Conservation (phyloP, 73 alveolate species). For the Paramecium caudatum region DNA sequence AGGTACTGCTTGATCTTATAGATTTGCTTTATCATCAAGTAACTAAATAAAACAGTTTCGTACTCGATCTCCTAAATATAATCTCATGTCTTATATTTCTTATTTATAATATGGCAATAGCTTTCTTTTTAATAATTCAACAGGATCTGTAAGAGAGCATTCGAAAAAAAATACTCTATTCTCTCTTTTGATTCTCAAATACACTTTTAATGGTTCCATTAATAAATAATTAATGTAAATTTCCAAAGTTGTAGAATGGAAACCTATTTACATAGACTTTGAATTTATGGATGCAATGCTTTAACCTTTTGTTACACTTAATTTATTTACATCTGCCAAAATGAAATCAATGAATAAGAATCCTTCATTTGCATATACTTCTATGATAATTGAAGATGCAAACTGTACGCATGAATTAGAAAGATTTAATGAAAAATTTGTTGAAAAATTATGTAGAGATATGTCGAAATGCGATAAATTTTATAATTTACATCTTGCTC, state of each 20-base stretch:
- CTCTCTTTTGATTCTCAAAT: conserved; percentile 76
- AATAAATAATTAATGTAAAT: conserved; percentile 19
- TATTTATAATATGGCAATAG: conserved; percentile 66
- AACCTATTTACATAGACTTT: neutral
- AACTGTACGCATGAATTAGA: neutral
- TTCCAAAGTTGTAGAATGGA: neutral
- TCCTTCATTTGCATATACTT: conserved; percentile 27
- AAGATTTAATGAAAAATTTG: conserved; percentile 4
- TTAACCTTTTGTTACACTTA: neutral
- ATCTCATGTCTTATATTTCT: conserved; percentile 70
- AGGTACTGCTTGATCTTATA: conserved; percentile 68
- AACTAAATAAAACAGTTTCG: conserved; percentile 21
- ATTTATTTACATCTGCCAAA: too few relatives aligned
- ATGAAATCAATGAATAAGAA: neutral
- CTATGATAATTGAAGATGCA: neutral
- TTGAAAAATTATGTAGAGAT: conserved; percentile 10
- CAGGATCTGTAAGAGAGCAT: conserved; percentile 44
- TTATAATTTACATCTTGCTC: neutral
- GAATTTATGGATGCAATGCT: neutral
- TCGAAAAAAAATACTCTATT: conserved; percentile 72
- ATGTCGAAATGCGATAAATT: conserved; percentile 18
- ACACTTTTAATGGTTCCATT: conserved; percentile 62
- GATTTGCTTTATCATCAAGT: conserved; percentile 70
- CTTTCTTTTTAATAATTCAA: conserved; percentile 65
- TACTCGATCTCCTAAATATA: conserved; percentile 78